These are phyloP conservation scores for Metschnikowia amazonensis DNA, from an alignment of 805 yeast species.

Conservation along the genomic window DNA sequence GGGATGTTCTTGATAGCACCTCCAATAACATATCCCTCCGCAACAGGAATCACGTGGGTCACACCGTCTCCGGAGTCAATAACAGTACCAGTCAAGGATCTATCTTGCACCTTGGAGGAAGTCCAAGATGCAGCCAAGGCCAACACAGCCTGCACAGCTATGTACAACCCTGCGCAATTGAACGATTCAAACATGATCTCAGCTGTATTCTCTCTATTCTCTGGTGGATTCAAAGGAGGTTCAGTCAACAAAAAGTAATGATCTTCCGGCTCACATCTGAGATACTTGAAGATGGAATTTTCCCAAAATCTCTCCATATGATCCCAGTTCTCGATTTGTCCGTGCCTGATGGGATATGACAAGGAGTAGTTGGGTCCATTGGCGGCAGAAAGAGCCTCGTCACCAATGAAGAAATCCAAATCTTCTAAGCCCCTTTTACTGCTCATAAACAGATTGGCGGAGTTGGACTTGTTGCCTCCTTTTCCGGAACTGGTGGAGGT, in stretches of 20 bases:
- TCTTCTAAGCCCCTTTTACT: slow-evolving; percentile 89
- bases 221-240: slow-evolving; percentile 99
- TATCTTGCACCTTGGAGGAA: slow-evolving; percentile 87
- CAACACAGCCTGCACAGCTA: slow-evolving; percentile 97
- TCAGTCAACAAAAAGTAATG: slow-evolving; percentile 94
- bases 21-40: slow-evolving; percentile 98
- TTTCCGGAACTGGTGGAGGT: slow-evolving; percentile 55
- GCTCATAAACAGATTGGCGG: slow-evolving; percentile 42
- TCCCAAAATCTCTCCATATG: slow-evolving; percentile 99
- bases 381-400: slow-evolving; percentile 90
- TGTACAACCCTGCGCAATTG: slow-evolving; percentile 97
- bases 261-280: slow-evolving; percentile 98
- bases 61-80: slow-evolving; percentile 99
- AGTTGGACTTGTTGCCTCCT: slow-evolving; percentile 34
- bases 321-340: slow-evolving; percentile 99
- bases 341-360: slow-evolving; percentile 92
- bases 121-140: slow-evolving; percentile 99
- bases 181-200: slow-evolving; percentile 98
- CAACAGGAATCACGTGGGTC: slow-evolving; percentile 98
- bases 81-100: slow-evolving; percentile 96
- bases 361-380: slow-evolving; percentile 84
- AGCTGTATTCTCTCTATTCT: slow-evolving; percentile 96
- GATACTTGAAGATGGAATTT: slow-evolving; percentile 89
- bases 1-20: slow-evolving; percentile 97
- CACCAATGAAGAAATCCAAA: slow-evolving; percentile 90